These are phyloP conservation scores for Dioszegia aurantiaca DNA, from an alignment of 768 basidiomycete species.

Conservation along the genomic window DNA sequence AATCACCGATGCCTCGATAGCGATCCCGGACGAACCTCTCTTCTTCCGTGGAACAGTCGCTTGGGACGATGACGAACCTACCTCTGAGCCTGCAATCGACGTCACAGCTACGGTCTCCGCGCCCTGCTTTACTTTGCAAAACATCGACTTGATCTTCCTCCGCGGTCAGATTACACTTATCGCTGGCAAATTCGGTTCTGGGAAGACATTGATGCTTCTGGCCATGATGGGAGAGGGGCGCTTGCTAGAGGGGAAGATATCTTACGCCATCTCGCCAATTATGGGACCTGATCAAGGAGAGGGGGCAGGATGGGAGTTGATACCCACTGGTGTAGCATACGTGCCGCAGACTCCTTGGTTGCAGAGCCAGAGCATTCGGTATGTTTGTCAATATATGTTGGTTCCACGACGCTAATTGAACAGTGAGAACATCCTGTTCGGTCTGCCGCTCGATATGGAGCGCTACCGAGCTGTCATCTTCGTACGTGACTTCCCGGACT, in stretches of 20 bases:
- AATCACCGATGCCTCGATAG: background rate
- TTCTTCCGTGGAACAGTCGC: slow-evolving; percentile 24
- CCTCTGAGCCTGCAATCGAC: no score
- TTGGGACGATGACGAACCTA: slow-evolving; percentile 20
- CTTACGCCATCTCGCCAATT: slow-evolving; percentile 28
- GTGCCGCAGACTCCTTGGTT: slow-evolving; percentile 44
- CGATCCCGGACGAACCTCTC: slow-evolving; percentile 10
- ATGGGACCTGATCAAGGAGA: slow-evolving; percentile 13
- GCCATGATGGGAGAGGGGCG: slow-evolving; percentile 42
- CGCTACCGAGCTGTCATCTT: slow-evolving; percentile 55
- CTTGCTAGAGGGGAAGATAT: slow-evolving; percentile 36
- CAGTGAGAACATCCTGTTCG: slow-evolving; percentile 60
- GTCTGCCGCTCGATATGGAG: slow-evolving; percentile 53
- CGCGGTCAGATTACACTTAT: slow-evolving; percentile 37
- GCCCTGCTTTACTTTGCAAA: slow-evolving; percentile 27
- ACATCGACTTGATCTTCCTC: slow-evolving; percentile 41
- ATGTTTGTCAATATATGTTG: background rate
- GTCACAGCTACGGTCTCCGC: background rate
- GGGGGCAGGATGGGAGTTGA: slow-evolving; percentile 17
- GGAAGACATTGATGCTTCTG: slow-evolving; percentile 44
- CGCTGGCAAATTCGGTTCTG: slow-evolving; percentile 43
- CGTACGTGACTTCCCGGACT: slow-evolving; percentile 22
- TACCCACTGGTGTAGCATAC: slow-evolving; percentile 29
- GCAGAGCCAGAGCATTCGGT: slow-evolving; percentile 37
- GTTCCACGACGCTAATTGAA: background rate